Evolutionary conservation across 257 asterid species (phyloP).

Genomic region (Apocynum venetum): DNA sequence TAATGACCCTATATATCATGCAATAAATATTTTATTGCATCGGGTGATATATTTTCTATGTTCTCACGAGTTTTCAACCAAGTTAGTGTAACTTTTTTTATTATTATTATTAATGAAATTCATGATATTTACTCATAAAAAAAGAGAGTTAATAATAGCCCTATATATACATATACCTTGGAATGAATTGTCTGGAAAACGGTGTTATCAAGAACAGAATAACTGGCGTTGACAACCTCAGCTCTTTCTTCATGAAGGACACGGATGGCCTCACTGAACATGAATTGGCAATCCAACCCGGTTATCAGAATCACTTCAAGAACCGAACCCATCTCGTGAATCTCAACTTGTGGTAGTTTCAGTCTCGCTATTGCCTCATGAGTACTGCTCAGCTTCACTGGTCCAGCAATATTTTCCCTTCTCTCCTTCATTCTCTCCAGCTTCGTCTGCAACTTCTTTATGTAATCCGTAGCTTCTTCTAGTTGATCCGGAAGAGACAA

Average conservation of each 20-base stretch:
- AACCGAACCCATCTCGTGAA: slow-evolving; percentile 38
- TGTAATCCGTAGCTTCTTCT: slow-evolving; percentile 55
- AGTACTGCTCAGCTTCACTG: slow-evolving; percentile 3
- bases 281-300: slow-evolving; percentile 37
- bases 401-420: slow-evolving; percentile 26
- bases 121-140: too few relatives aligned
- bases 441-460: slow-evolving; percentile 40
- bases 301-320: slow-evolving; percentile 50
- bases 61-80: too few relatives aligned
- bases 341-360: slow-evolving; percentile 44
- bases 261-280: slow-evolving; percentile 43
- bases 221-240: slow-evolving; percentile 47
- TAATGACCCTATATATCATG: too few relatives aligned
- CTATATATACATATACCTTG: slow-evolving; percentile 33
- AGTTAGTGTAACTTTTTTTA: too few relatives aligned
- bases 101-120: too few relatives aligned
- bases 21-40: too few relatives aligned
- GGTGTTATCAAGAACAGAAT: slow-evolving; percentile 21
- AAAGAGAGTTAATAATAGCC: too few relatives aligned
- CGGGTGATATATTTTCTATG: too few relatives aligned
- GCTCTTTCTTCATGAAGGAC: slow-evolving; percentile 62
- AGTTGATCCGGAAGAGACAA: slow-evolving; percentile 55
- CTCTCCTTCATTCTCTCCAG: slow-evolving; percentile 58
- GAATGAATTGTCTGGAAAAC: slow-evolving; percentile 64
- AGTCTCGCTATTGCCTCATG: not conserved